A percentile compares a stretch with the other conserved stretches of the same genome.
Evolutionary conservation across 2,329 filamentous ascomycete species (phyloP).

Genomic region (Fonsecaea erecta): DNA sequence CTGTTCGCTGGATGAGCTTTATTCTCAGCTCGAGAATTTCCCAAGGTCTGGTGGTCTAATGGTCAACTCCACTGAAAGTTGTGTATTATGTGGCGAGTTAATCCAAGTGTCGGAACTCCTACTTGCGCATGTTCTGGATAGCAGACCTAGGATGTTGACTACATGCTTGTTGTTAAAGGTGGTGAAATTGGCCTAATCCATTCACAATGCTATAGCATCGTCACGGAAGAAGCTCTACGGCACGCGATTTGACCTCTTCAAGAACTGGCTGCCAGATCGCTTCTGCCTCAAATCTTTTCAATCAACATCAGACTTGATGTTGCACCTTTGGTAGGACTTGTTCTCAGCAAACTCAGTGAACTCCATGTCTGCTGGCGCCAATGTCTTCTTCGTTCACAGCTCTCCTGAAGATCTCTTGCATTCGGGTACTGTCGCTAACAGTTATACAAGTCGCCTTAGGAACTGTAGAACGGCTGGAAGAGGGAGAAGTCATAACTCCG

Average conservation of each 20-base stretch:
- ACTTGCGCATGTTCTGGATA: neutral
- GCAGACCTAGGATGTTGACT: neutral
- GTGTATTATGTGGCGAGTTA: no score
- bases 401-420: neutral
- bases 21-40: no score
- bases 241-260: neutral
- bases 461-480: neutral
- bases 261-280: neutral
- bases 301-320: neutral
- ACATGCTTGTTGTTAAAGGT: neutral
- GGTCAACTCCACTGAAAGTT: no score
- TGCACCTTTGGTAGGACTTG: neutral
- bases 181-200: neutral
- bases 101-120: neutral
- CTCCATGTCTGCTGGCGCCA: neutral
- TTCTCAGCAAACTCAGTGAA: neutral
- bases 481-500: neutral
- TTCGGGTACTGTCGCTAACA: neutral
- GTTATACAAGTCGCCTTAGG: neutral
- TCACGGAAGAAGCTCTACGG: no score
- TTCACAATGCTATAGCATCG: no score
- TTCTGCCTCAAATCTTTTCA: neutral
- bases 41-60: no score
- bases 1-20: no score
- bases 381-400: no score